Percentiles rank a stretch among this genome's conserved stretches.
These are phyloP conservation scores for Russula earlei DNA, from an alignment of 768 basidiomycete genomes.

Conservation along the genomic window DNA sequence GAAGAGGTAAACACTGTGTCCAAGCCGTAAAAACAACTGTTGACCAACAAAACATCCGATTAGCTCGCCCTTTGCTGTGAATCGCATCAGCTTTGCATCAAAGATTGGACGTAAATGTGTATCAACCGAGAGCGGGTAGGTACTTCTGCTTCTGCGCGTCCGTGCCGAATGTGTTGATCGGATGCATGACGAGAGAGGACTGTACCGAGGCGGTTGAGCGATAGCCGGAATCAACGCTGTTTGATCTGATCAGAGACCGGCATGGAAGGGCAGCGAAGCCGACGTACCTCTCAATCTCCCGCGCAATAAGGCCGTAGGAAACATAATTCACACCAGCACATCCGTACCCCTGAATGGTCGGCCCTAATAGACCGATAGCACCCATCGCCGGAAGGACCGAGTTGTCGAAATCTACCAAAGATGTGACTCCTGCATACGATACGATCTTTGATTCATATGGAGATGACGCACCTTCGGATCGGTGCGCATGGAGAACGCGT, in stretches of 20 bases:
- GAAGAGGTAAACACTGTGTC: neutral
- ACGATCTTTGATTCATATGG: neutral
- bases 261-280: neutral
- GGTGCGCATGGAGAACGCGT: constrained; percentile 81
- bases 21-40: neutral
- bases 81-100: neutral
- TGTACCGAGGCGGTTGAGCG: constrained; percentile 93
- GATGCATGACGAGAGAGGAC: constrained; percentile 95
- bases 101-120: neutral
- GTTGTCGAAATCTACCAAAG: constrained; percentile 60
- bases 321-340: constrained; percentile 90
- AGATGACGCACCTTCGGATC: constrained; percentile 62
- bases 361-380: constrained; percentile 77
- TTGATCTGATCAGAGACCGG: constrained; percentile 1
- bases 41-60: constrained; percentile 86
- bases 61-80: constrained; percentile 69
- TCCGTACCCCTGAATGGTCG: constrained; percentile 88
- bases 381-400: constrained; percentile 86
- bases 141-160: constrained; percentile 88
- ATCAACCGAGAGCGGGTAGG: constrained; percentile 68
- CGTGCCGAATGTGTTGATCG: constrained; percentile 79
- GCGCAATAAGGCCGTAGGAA: constrained; percentile 87
- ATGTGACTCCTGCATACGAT: neutral
- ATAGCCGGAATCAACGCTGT: constrained; percentile 91
- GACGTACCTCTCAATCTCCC: constrained; percentile 81